Conservation (phyloP, 1,284 basidiomycete species). For the Boletus hoseneyae region DNA sequence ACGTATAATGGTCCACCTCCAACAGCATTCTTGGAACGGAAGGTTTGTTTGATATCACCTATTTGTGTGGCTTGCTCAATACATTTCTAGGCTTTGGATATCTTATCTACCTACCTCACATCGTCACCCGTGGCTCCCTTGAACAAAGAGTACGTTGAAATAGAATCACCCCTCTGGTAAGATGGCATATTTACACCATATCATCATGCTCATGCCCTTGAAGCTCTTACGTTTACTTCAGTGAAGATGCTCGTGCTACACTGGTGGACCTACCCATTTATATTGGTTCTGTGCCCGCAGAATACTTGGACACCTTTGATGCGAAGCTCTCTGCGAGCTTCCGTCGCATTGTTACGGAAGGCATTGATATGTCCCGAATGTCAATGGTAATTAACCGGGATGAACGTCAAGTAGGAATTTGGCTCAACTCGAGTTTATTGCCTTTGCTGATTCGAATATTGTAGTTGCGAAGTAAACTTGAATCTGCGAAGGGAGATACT, state of each 20-base stretch:
- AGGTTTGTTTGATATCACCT: constrained; percentile 43
- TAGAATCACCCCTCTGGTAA: constrained; percentile 82
- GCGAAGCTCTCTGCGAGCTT: constrained; percentile 71
- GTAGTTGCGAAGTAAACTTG: constrained; percentile 71
- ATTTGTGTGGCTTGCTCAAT: constrained; percentile 1
- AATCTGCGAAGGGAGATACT: constrained; percentile 73
- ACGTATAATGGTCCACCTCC: constrained; percentile 79
- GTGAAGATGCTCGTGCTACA: constrained; percentile 75
- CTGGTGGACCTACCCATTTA: constrained; percentile 74
- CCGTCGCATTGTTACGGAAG: constrained; percentile 67
- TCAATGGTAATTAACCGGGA: constrained; percentile 83
- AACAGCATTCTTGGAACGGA: constrained; percentile 72
- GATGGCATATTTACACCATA: constrained; percentile 2
- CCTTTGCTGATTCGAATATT: constrained; percentile 4
- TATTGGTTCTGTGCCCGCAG: constrained; percentile 82
- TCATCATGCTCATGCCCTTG: constrained; percentile 22
- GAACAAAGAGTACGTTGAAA: constrained; percentile 93
- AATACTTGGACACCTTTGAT: constrained; percentile 73
- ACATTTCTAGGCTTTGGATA: constrained; percentile 67
- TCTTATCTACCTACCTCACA: constrained; percentile 87
- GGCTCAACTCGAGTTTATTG: neutral
- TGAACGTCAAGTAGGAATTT: constrained; percentile 67
- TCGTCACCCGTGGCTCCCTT: constrained; percentile 87
- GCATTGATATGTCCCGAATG: constrained; percentile 93
- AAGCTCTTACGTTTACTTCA: constrained; percentile 84